A percentile compares a stretch with the other conserved stretches of the same genome.
These are phyloP conservation scores for Diaporthe vaccinii DNA, from an alignment of 2,329 filamentous ascomycete species.

Conservation along the genomic window DNA sequence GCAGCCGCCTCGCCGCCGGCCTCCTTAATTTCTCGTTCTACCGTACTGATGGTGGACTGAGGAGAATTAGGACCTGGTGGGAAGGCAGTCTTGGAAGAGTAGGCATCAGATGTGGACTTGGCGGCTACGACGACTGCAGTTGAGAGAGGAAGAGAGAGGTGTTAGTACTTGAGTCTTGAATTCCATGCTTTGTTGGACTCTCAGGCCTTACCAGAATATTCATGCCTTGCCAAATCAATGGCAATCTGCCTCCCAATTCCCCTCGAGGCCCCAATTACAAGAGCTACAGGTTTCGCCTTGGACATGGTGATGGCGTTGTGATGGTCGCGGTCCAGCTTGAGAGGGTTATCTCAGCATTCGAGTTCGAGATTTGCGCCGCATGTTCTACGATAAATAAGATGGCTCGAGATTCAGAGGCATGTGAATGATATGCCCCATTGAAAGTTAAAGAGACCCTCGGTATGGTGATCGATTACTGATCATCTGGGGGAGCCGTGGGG, in stretches of 20 bases:
- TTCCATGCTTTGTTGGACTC: background rate
- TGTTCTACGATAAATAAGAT: background rate
- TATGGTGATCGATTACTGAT: conserved; percentile 26
- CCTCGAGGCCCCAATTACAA: conserved; percentile 81
- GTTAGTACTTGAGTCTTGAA: background rate
- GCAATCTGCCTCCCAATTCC: conserved; percentile 87
- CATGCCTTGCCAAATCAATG: conserved; percentile 79
- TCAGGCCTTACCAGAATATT: conserved; percentile 73
- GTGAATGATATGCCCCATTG: background rate
- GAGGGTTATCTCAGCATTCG: background rate
- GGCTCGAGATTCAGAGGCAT: background rate
- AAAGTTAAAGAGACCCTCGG: background rate
- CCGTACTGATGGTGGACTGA: conserved; percentile 83
- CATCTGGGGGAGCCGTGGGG: background rate
- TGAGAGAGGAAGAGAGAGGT: background rate
- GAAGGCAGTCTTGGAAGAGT: conserved; percentile 66
- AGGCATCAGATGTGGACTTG: conserved; percentile 78
- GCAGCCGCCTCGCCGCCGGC: conserved; percentile 75
- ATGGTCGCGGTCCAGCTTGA: conserved; percentile 35
- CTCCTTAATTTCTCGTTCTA: conserved; percentile 78
- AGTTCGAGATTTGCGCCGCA: background rate
- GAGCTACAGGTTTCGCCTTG: conserved; percentile 68
- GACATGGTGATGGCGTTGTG: conserved; percentile 41
- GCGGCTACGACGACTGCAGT: conserved; percentile 79
- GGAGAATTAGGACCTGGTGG: conserved; percentile 83